Base-by-base conservation (phyloP, 345 rosid genomes). In the Passiflora organensis region DNA sequence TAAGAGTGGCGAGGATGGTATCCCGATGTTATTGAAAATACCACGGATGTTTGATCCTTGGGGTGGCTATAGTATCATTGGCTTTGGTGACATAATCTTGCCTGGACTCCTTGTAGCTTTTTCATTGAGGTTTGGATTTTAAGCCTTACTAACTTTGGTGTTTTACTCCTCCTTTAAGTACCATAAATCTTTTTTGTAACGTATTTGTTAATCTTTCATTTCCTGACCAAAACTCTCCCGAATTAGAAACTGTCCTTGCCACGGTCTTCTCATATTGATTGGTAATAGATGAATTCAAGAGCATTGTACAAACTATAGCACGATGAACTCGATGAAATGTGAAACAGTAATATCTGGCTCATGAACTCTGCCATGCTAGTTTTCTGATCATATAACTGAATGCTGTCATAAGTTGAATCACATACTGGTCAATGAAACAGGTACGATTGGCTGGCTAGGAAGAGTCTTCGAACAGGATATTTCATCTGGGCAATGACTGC, bases 21-120 rank as follows among this genome's bases (percentile, higher is more conserved):
- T 93, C 63, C 99, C 96, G 0, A 83, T 93, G 99, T 82, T 93
- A 59, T 57, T 93, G 65, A 93, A 93, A 78, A 86, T 93, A 49
- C 99, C 99, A 17, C 82, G 95, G 43, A 80, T 93, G 88, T 89
- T 86, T 80, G 99, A 93, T 74, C 96, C 99, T 52, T 93, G 99
- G 99, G 96, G 99, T 63, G 99, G 99, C 59, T 89, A 86, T 68
- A 89, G 99, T 60, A 81, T 93, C 65, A 93, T 93, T 56, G 96
- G 99, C 24, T 93, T 93, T 73, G 99, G 99, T 42, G 99, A 93
- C 65, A 93, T 93, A 60, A 89, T 93, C 70, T 75, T 93, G 67
- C 96, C 96, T 1, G 99, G 99, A 58, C 67, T 93, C 50, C 69
- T 93, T 48, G 95, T 89, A n/a, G 86, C 91, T 51, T 89, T 93